Percentiles rank a stretch among this genome's conserved stretches.
phyloP scores from a whole-genome alignment of 2,329 filamentous ascomycete species.

The Nemania sp. region DNA sequence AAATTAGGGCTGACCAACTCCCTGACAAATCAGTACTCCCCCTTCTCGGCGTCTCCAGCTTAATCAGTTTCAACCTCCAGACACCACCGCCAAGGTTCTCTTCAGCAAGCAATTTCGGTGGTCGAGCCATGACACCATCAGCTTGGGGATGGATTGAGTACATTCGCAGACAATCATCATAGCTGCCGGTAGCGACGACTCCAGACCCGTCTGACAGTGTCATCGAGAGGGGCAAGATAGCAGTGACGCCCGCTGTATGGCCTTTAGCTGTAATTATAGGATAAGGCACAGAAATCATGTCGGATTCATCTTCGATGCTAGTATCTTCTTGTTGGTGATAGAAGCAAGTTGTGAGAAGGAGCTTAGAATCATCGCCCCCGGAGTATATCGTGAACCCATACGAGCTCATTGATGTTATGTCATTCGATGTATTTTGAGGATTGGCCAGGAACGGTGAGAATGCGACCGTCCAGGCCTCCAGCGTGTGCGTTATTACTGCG shows the following conservation, averaged over 20 bases:
- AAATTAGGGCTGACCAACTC: conserved; percentile 50
- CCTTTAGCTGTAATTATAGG: conserved; percentile 48
- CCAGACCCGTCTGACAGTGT: conserved; percentile 49
- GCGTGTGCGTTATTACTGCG: conserved; percentile 53
- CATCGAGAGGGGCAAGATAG: conserved; percentile 72
- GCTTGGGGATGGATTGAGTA: conserved; percentile 54
- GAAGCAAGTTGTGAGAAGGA: conserved; percentile 53
- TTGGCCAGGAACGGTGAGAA: conserved; percentile 51
- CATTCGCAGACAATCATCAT: conserved; percentile 82
- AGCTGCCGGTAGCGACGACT: conserved; percentile 82
- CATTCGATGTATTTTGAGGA: not conserved
- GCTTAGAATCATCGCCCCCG: conserved; percentile 75
- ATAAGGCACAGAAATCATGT: conserved; percentile 29
- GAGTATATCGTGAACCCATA: conserved; percentile 58
- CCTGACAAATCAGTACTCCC: conserved; percentile 24
- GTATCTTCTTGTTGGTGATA: conserved; percentile 20
- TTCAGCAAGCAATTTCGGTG: conserved; percentile 62
- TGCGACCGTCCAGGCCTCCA: conserved; percentile 77
- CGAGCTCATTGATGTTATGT: conserved; percentile 14
- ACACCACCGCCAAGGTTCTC: conserved; percentile 77
- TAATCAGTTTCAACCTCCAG: conserved; percentile 77
- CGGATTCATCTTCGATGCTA: conserved; percentile 20
- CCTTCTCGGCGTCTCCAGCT: conserved; percentile 31
- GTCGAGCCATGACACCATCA: conserved; percentile 47
- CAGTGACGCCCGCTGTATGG: conserved; percentile 84